phyloP scores from a whole-genome alignment of 2,329 filamentous ascomycete species.

The Aspergillus hortae region DNA sequence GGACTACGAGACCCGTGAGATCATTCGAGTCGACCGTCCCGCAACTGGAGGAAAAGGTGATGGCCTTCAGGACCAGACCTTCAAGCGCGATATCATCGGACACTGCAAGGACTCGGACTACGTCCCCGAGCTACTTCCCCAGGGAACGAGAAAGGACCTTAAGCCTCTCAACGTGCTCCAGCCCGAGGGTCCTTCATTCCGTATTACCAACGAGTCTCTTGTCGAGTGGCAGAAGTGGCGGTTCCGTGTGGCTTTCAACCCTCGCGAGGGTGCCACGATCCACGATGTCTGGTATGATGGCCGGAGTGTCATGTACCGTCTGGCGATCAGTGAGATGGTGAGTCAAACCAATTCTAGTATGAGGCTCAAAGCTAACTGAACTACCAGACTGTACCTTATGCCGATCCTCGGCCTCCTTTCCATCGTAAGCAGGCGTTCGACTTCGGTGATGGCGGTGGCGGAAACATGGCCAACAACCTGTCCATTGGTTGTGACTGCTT shows the following conservation, averaged over 20 bases:
- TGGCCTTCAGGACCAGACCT: conserved; percentile 39
- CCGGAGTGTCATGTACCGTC: conserved; percentile 62
- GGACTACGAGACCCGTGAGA: conserved; percentile 53
- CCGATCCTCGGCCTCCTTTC: conserved; percentile 61
- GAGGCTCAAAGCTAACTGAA: background rate
- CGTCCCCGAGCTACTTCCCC: conserved; percentile 45
- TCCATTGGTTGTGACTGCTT: conserved; percentile 46
- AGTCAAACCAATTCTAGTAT: background rate
- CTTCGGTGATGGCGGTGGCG: conserved; percentile 66
- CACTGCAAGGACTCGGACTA: conserved; percentile 55
- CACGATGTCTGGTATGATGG: conserved; percentile 67
- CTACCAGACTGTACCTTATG: conserved; percentile 56
- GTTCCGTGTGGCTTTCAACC: conserved; percentile 58
- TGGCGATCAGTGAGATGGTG: conserved; percentile 67
- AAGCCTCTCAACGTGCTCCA: conserved; percentile 73
- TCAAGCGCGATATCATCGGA: conserved; percentile 47
- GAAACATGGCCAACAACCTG: conserved; percentile 67
- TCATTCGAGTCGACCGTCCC: conserved; percentile 57
- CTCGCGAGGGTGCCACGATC: conserved; percentile 64
- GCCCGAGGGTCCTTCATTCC: conserved; percentile 65
- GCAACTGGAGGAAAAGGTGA: conserved; percentile 52
- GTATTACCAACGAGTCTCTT: conserved; percentile 35
- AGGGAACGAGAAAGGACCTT: conserved; percentile 47
- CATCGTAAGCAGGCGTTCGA: conserved; percentile 71
- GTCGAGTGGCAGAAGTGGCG: conserved; percentile 65